A percentile compares a stretch with the other conserved stretches of the same genome.
phyloP scores from a whole-genome alignment of 345 rosid genomes.

The Noccaea bulbosa region DNA sequence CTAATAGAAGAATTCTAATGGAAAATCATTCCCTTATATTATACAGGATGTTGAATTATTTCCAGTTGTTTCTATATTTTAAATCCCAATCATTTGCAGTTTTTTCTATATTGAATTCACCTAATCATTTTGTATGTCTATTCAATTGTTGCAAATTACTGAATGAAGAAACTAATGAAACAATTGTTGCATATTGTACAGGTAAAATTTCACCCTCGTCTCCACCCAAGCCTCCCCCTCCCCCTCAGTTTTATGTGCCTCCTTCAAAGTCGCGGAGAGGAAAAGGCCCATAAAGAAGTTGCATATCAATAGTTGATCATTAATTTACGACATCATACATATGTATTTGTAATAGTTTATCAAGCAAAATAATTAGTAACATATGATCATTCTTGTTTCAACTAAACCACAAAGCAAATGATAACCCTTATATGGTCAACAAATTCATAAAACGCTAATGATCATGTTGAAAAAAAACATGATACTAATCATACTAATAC shows the following conservation, averaged over 20 bases:
- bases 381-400: too few species aligned
- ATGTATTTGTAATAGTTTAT: neutral
- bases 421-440: too few species aligned
- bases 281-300: neutral
- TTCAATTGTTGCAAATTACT: neutral
- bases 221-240: conserved; percentile 1
- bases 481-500: too few species aligned
- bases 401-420: too few species aligned
- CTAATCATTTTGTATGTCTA: neutral
- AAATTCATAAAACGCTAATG: too few species aligned
- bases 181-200: neutral
- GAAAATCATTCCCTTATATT: neutral
- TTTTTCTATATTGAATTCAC: too few species aligned
- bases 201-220: conserved; percentile 1
- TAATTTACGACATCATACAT: neutral
- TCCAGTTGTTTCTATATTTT: neutral
- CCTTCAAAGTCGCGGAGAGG: conserved; percentile 2
- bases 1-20: neutral
- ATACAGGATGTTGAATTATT: neutral
- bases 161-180: conserved; percentile 1
- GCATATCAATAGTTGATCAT: neutral
- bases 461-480: too few species aligned
- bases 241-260: conserved; percentile 11
- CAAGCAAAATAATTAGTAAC: neutral
- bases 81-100: too few species aligned